Percentiles rank a stretch among this genome's conserved stretches.
phyloP scores from a whole-genome alignment of 345 rosid genomes.

The Arabis alpina region DNA sequence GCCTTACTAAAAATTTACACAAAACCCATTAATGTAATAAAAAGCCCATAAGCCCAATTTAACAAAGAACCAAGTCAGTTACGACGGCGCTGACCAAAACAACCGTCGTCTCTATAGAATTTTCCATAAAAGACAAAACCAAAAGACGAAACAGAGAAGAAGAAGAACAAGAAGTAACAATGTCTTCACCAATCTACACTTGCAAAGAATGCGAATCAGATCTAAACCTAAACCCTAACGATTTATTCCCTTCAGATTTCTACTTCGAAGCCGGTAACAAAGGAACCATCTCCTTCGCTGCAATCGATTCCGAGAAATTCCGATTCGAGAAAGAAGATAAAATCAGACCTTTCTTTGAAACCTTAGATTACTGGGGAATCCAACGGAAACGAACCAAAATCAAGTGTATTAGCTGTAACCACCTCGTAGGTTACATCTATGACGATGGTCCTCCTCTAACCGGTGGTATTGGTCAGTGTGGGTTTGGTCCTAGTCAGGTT shows the following conservation, averaged over 20 bases:
- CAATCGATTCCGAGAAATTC: constrained; percentile 70
- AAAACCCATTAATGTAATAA: too few species aligned
- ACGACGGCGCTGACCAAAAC: too few species aligned
- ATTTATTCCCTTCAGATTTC: constrained; percentile 71
- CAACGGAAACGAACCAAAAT: constrained; percentile 77
- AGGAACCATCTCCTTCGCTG: constrained; percentile 72
- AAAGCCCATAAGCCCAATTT: too few species aligned
- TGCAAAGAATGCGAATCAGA: constrained; percentile 77
- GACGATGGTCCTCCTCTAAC: constrained; percentile 87
- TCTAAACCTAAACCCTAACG: constrained; percentile 61
- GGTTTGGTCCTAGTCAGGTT: constrained; percentile 86
- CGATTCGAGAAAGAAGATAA: constrained; percentile 81
- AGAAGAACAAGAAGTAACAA: neutral
- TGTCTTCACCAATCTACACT: constrained; percentile 62
- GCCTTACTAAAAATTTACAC: too few species aligned
- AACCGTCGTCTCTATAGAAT: too few species aligned
- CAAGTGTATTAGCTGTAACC: constrained; percentile 63
- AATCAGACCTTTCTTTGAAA: constrained; percentile 81
- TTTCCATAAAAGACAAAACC: too few species aligned
- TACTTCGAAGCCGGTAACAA: constrained; percentile 97
- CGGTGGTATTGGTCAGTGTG: constrained; percentile 66
- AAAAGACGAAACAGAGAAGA: too few species aligned
- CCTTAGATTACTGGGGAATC: constrained; percentile 86
- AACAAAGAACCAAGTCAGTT: too few species aligned
- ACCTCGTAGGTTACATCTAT: constrained; percentile 66